Evolutionary conservation across 805 yeast genomes (phyloP).

Genomic region (Metschnikowia amazonensis): DNA sequence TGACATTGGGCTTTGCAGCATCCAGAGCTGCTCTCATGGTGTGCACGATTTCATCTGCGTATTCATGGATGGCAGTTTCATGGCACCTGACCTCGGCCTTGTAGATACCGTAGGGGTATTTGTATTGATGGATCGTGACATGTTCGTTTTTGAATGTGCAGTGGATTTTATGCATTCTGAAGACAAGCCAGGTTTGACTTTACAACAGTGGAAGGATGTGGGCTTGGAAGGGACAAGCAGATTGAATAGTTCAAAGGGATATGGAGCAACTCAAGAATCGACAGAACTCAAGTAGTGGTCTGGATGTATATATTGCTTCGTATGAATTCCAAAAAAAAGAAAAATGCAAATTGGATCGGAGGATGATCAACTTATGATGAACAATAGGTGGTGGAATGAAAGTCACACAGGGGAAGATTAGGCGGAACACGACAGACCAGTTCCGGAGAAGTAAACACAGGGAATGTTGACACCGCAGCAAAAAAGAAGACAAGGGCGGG

Average conservation of each 20-base stretch:
- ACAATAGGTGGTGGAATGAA: background rate
- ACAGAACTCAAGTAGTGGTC: too few species aligned
- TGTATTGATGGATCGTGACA: constrained; percentile 31
- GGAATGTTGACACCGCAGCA: background rate
- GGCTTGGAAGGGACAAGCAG: too few species aligned
- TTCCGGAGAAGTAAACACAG: background rate
- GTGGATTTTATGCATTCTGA: constrained; percentile 4
- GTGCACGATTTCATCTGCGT: constrained; percentile 47
- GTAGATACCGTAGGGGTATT: constrained; percentile 50
- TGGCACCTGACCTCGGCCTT: constrained; percentile 49
- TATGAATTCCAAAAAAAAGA: too few species aligned
- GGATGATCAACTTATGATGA: background rate
- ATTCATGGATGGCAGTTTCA: constrained; percentile 44
- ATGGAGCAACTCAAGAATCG: too few species aligned
- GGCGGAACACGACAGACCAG: background rate
- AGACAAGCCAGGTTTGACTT: background rate
- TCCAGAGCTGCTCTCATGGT: constrained; percentile 31
- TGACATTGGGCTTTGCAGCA: constrained; percentile 44
- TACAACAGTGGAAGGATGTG: too few species aligned
- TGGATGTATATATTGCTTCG: too few species aligned
- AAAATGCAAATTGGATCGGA: too few species aligned
- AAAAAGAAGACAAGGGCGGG: background rate
- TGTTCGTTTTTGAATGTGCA: constrained; percentile 11
- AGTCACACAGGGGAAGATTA: background rate
- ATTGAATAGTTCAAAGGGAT: too few species aligned